Evolutionary conservation across 352 stramenopile species (phyloP).

Genomic region (Pythium sp.): DNA sequence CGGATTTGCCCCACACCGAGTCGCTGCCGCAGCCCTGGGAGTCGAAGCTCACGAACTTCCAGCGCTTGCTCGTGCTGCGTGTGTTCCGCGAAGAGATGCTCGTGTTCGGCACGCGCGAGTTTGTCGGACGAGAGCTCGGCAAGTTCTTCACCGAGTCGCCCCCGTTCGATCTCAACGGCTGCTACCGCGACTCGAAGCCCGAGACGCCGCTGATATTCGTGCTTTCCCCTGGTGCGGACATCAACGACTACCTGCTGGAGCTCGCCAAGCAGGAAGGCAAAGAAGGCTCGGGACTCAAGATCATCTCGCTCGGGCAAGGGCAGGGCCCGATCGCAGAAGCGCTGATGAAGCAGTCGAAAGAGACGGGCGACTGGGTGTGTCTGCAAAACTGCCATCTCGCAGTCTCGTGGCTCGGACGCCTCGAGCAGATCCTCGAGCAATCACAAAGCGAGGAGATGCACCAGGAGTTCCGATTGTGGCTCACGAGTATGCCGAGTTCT

Average conservation of each 20-base stretch:
- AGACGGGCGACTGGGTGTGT: conserved; percentile 93
- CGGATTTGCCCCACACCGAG: conserved; percentile 73
- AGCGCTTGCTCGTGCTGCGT: conserved; percentile 88
- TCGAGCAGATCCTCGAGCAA: conserved; percentile 89
- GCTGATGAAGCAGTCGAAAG: conserved; percentile 88
- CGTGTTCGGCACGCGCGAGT: conserved; percentile 85
- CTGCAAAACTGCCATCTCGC: conserved; percentile 94
- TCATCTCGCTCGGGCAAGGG: conserved; percentile 93
- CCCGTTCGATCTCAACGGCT: conserved; percentile 90
- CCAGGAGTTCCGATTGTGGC: conserved; percentile 90
- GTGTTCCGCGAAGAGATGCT: conserved; percentile 90
- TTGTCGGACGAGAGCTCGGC: conserved; percentile 78
- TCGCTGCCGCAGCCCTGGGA: conserved; percentile 70
- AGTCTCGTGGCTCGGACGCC: conserved; percentile 85
- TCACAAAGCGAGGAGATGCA: conserved; percentile 68
- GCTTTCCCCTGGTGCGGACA: conserved; percentile 90
- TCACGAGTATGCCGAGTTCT: conserved; percentile 91
- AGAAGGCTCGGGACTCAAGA: conserved; percentile 82
- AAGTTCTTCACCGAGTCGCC: conserved; percentile 88
- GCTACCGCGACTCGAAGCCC: conserved; percentile 90
- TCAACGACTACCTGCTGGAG: conserved; percentile 92
- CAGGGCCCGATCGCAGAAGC: conserved; percentile 91
- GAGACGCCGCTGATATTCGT: conserved; percentile 94
- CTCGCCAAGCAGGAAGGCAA: conserved; percentile 90
- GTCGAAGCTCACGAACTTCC: conserved; percentile 77